Evolutionary conservation across 2,329 filamentous ascomycete genomes (phyloP).

Genomic region (Akanthomyces lecanii): DNA sequence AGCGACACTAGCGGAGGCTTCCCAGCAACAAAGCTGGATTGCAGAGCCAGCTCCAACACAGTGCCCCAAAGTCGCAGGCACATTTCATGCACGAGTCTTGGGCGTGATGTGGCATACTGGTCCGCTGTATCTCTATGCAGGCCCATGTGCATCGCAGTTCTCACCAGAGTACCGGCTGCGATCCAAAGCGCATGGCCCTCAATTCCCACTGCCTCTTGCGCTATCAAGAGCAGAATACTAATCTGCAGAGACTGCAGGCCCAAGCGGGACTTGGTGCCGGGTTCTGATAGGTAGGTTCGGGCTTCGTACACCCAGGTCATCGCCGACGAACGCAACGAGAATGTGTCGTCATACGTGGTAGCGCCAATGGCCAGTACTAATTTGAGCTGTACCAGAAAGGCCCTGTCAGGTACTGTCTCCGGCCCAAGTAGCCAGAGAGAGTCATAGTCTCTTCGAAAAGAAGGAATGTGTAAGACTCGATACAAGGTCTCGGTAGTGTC

Average conservation of each 20-base stretch:
- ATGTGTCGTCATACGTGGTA: slow-evolving; percentile 44
- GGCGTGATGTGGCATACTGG: slow-evolving; percentile 32
- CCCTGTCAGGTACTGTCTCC: slow-evolving; percentile 28
- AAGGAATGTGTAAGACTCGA: slow-evolving; percentile 48
- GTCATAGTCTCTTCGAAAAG: slow-evolving; percentile 46
- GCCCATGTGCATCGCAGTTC: slow-evolving; percentile 46
- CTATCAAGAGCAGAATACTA: slow-evolving; percentile 40
- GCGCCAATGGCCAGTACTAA: slow-evolving; percentile 57
- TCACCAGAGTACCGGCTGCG: slow-evolving; percentile 40
- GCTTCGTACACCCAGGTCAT: slow-evolving; percentile 55
- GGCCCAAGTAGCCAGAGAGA: slow-evolving; percentile 45
- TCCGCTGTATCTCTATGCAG: slow-evolving; percentile 44
- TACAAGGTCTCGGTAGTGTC: slow-evolving; percentile 43
- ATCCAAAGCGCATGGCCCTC: slow-evolving; percentile 46
- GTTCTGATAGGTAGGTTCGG: slow-evolving; percentile 50
- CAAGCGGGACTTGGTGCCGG: slow-evolving; percentile 48
- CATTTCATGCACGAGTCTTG: slow-evolving; percentile 39
- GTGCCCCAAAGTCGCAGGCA: slow-evolving; percentile 50
- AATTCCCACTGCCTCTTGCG: slow-evolving; percentile 33
- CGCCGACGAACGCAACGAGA: slow-evolving; percentile 46
- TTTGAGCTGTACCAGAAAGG: slow-evolving; percentile 54
- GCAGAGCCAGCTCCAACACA: slow-evolving; percentile 44
- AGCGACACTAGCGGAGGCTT: slow-evolving; percentile 41
- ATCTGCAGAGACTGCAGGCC: slow-evolving; percentile 47
- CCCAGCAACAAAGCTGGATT: slow-evolving; percentile 43